phyloP scores from a whole-genome alignment of 768 basidiomycete species.

The Pholiota microspora region DNA sequence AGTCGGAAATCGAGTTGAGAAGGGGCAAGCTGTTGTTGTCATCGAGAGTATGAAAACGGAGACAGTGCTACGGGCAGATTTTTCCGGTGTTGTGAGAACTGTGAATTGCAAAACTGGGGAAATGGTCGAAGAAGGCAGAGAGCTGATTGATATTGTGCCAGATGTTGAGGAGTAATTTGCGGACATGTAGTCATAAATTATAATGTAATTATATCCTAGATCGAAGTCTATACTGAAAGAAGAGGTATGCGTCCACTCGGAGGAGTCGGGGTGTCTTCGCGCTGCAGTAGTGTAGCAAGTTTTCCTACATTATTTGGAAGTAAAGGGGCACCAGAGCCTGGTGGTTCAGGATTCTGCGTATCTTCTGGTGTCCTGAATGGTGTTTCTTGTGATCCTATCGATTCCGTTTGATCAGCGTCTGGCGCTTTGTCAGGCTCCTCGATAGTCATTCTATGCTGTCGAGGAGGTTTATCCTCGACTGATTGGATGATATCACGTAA shows the following conservation, averaged over 20 bases:
- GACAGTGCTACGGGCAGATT: constrained; percentile 75
- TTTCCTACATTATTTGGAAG: constrained; percentile 39
- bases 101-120: constrained; percentile 83
- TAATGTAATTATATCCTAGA: neutral
- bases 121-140: constrained; percentile 87
- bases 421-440: constrained; percentile 12
- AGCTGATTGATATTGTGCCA: constrained; percentile 71
- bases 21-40: constrained; percentile 78
- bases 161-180: constrained; percentile 25
- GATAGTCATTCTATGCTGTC: constrained; percentile 32
- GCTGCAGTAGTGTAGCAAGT: constrained; percentile 37
- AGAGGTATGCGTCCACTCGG: constrained; percentile 8
- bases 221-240: constrained; percentile 10
- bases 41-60: constrained; percentile 99
- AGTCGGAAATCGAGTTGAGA: constrained; percentile 75
- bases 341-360: constrained; percentile 60
- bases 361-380: constrained; percentile 43
- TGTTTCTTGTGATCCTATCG: constrained; percentile 25
- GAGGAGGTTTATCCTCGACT: constrained; percentile 45
- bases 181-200: neutral
- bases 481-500: constrained; percentile 51
- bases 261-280: constrained; percentile 42
- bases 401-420: constrained; percentile 22
- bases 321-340: constrained; percentile 48
- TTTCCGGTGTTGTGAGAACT: constrained; percentile 64